Evolutionary conservation across 1,284 basidiomycete genomes (phyloP), one percentile per base, ranked within the genome.

Genomic region (Ganoderma resinaceum): DNA sequence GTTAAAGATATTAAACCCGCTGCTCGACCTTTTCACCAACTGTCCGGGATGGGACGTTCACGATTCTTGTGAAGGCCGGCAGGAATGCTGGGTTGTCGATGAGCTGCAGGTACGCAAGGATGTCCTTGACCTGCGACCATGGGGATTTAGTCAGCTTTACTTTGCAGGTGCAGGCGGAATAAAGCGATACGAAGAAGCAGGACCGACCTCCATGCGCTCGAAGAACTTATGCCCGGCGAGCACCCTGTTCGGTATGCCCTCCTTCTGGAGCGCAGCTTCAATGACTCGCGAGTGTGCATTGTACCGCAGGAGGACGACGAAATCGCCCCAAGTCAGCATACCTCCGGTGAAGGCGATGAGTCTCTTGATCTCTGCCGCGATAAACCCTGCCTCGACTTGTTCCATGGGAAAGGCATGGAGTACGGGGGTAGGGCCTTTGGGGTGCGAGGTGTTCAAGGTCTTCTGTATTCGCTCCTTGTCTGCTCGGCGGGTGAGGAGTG

Each of bases 141-240:
- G 23, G 11, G 14, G 9, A 8, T 38, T 40, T 26, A 29, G 4
- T 46, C 31, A n/a, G 9, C 4, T 12, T 46, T 43, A 35, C 4
- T 38, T 12, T 2, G 6, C n/a, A n/a, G n/a, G 9, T 2, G 31
- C 16, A 42, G 42, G 8, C 26, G 14, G 16, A 29, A 61, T 33
- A 18, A 12, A 58, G 29, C 12, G 61, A 14, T 20, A 59, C 77
- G 61, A 14, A 20, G 58, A 33, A 38, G 18, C 1, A 33, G 11
- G 6, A 52, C 63, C 11, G 42, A 89, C 90, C 83, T 95, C 94
- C 72, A 88, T 79, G 9, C 95, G 90, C 71, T 96, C 94, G 76
- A 96, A 97, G 86, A 96, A 96, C 78, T 92, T 94, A 78, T 93
- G 90, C 0, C 95, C 95, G 18, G 90, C 92, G 11, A 97, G 85